phyloP scores from a whole-genome alignment of 805 yeast species.

The Candida methanosorbosa region DNA sequence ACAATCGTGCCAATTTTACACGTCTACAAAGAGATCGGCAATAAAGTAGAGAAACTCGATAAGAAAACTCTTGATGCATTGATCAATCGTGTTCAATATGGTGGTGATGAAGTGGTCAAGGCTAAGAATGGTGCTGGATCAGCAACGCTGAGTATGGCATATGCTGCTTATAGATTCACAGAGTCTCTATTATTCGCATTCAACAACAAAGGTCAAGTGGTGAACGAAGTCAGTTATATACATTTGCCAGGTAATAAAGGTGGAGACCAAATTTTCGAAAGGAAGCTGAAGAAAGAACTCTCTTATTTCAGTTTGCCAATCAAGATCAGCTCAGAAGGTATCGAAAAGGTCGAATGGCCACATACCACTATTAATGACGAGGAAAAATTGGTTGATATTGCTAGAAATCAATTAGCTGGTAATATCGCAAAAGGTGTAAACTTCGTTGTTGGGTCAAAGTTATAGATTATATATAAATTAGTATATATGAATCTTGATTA shows the following conservation, averaged over 20 bases:
- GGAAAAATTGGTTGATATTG: background rate
- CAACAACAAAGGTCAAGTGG: constrained; percentile 2
- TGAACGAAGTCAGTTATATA: constrained; percentile 40
- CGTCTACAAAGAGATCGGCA: constrained; percentile 41
- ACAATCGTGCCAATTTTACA: constrained; percentile 43
- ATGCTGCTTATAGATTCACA: constrained; percentile 81
- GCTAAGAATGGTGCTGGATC: constrained; percentile 95
- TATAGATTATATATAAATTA: background rate
- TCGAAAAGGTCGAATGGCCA: constrained; percentile 18
- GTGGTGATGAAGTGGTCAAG: constrained; percentile 91
- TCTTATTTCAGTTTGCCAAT: constrained; percentile 44
- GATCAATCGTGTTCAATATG: constrained; percentile 28
- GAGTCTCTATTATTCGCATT: constrained; percentile 28
- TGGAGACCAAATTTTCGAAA: constrained; percentile 33
- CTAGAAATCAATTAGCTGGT: background rate
- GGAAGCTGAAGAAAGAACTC: constrained; percentile 22
- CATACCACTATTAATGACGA: background rate
- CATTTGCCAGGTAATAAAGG: constrained; percentile 46
- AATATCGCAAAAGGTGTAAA: constrained; percentile 1
- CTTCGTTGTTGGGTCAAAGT: background rate
- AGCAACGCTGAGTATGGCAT: constrained; percentile 94
- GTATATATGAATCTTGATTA: no score
- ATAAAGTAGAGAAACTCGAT: background rate
- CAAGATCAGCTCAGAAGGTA: constrained; percentile 23
- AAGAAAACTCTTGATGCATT: constrained; percentile 16